These are phyloP conservation scores for Cardiospermum halicacabum DNA, from an alignment of 345 rosid genomes.

Conservation along the genomic window DNA sequence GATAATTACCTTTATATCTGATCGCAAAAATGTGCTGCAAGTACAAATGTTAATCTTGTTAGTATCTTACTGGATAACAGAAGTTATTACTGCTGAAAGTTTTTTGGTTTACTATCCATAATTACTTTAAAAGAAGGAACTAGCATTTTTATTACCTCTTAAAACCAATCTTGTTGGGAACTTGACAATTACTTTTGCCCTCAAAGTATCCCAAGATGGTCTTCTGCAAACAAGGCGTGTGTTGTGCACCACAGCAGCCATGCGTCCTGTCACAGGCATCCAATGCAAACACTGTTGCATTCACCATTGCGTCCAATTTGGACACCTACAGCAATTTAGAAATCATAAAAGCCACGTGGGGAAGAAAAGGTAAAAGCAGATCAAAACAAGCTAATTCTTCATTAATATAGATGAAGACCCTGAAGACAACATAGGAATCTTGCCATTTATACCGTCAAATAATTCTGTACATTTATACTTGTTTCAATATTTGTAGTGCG, in stretches of 20 bases:
- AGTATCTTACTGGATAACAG: constrained; percentile 4
- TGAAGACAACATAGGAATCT: not conserved
- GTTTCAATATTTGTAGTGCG: not conserved
- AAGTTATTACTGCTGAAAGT: not conserved
- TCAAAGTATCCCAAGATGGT: constrained; percentile 54
- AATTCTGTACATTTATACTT: not conserved
- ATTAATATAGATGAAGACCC: not conserved
- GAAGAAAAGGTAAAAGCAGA: constrained; percentile 4
- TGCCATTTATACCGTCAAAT: not conserved
- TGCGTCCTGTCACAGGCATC: constrained; percentile 37
- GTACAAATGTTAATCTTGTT: constrained; percentile 23
- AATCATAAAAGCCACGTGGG: constrained; percentile 4
- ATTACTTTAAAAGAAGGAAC: not conserved
- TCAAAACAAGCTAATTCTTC: constrained; percentile 2
- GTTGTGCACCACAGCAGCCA: constrained; percentile 41
- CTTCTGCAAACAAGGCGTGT: constrained; percentile 52
- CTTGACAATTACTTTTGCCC: constrained; percentile 21
- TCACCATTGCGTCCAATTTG: constrained; percentile 48
- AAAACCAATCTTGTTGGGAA: constrained; percentile 34
- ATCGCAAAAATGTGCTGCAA: constrained; percentile 86
- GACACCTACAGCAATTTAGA: constrained; percentile 29
- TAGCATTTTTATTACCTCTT: constrained; percentile 38
- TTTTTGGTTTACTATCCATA: not conserved
- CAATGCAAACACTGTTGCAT: constrained; percentile 39
- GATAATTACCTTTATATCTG: constrained; percentile 97